Base-by-base conservation (phyloP, 768 basidiomycete genomes). In the Panellus pusillus region DNA sequence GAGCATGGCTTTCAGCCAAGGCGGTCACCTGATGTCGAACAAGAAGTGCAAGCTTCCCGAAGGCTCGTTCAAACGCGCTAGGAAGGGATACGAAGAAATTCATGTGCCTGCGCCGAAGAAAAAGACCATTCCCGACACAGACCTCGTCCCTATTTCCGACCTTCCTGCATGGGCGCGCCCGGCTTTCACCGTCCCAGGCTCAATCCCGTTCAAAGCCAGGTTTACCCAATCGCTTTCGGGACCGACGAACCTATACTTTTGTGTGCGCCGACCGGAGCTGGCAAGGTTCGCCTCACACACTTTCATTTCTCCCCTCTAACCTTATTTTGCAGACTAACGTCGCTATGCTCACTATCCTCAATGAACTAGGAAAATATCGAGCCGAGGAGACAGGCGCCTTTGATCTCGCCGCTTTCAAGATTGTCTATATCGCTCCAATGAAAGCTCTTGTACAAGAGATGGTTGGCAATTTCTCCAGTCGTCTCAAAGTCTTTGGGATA, bases 391-490 rank as follows among this genome's bases (percentile, higher is more conserved):
- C 90, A 0, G 91, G 91, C 35, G 69, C 72, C 9, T 90, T 97
- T 65, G 91, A 93, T 64, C 79, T 94, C 31, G 87, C 91, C 57
- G 75, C 89, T 0, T 97, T 98, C 83, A 99, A 99, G 73, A 89
- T 97, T 50, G 85, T 99, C 61, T 99, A 98, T 68, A 84, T 99
- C 47, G 96, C 97, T 0, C 97, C 96, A 4, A 99, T 99, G 97
- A 99, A 99, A 70, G 97, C 96, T 3, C 82, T 99, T 52, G 96
- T 99, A 0, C 96, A 98, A 66, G 97, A 99, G 71, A 94, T 96
- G 88, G 97, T 98, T 54, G 91, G 93, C 60, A 96, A 95, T 68
- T 99, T 99, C 66, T 79, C 80, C 31, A 74, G 82, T 8, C 87
- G 96, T 4, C 83, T 99, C 41, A 73, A 74, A 43, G 69, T 66